Base-by-base conservation (phyloP, 2,329 filamentous ascomycete species). In the Aspergillus intermedius region DNA sequence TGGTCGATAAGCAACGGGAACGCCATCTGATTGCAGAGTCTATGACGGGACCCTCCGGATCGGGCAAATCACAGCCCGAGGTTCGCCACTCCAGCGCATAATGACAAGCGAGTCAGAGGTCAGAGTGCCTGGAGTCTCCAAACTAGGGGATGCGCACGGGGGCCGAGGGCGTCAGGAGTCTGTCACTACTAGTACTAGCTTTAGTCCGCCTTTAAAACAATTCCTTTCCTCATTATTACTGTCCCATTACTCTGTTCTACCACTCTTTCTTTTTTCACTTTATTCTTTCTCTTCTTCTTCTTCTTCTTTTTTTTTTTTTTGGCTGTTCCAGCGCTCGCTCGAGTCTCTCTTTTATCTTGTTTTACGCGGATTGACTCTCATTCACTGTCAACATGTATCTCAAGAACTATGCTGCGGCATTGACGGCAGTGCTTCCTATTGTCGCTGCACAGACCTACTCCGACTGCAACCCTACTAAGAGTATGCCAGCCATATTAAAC, bases 401-500 rank as follows among this genome's bases (percentile, higher is more conserved):
- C 55, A 65, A 64, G 52, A 60, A 61, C 41, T 60, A 59, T 40
- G 52, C 60, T 15, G 61, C 54, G 46, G 62, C 65, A 39, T 56
- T 68, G 37, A 56, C 64, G 49, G 63, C 58, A 19, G 55, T 61
- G 32, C 57, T 63, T 32, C 64, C 66, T 32, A 51, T 68, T 25
- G 57, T 52, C 42, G 56, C 61, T 12, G 88, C 85, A 40, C 91
- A 95, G 69, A 89, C 89, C 25, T 82, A 72, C 54, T 88, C 87
- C 13, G 68, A 77, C 43, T 96, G 90, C 74, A 84, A 94, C 63
- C 90, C 91, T 2, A 51, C 64, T 10, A 41, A 67, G 22, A 57
- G 61, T 63, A 54, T 30, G 59, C 51, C 2, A 9, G 5, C 3
- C 15, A 4, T 39, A 12, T 44, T 10, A 8, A 35, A 9, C 13